Evolutionary conservation across 2,329 filamentous ascomycete species (phyloP), one percentile per base, ranked within the genome.

Genomic region (Fusarium praegraminearum): DNA sequence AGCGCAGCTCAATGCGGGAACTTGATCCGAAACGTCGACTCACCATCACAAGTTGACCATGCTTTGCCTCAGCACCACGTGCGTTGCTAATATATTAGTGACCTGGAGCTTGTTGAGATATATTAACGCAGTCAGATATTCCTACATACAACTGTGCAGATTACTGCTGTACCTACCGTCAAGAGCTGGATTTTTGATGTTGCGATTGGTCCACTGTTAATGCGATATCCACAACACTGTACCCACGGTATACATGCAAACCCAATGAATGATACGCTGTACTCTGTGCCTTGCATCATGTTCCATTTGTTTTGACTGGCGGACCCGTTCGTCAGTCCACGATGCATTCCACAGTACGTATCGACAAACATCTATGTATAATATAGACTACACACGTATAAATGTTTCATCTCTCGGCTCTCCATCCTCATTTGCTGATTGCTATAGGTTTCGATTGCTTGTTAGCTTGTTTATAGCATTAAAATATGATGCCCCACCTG

Each of bases 181-280:
- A 22, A 33, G 50, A 49, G 47, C 54, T 47, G 22, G 12, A 35
- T 33, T 20, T 53, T 47, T 33, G 36, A 24, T 41, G 56, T 68
- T 61, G 55, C 65, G 65, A 69, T 69, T 65, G 65, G 65, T 28
- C 40, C 28, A 20, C 38, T 13, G 33, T 26, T 49, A 22, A 28
- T 26, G n/a, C 30, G 20, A 46, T 55, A 47, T 55, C 47, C 36
- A 41, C 32, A 62, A 62, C 57, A 62, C 49, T 51, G 46, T 26
- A 41, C 49, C 49, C n/a, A 55, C 40, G 35, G 18, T 18, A 26
- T 28, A 22, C 16, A 8, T 51, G 33, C 36, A 45, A 62, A 26
- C 18, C 24, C 18, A 16, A 28, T 20, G 49, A 20, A 30, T 40
- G 33, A 22, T 32, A 32, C 44, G 7, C 28, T 46, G 44, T 46